These are phyloP conservation scores for Sarocladiaceae sp. DNA, from an alignment of 2,329 filamentous ascomycete species.

Conservation along the genomic window DNA sequence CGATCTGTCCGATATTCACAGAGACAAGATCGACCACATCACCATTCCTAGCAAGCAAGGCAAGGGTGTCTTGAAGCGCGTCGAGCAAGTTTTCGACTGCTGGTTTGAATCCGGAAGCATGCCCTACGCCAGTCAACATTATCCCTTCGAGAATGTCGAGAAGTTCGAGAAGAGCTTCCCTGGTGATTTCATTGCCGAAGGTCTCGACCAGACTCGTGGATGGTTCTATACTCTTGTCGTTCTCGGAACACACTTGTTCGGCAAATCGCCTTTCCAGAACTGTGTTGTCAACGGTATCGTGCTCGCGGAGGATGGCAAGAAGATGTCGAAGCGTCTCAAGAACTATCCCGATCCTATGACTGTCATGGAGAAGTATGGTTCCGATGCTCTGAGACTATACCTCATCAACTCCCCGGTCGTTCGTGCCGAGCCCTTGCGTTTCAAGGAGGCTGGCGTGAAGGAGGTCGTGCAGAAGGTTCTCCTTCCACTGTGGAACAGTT, in stretches of 20 bases:
- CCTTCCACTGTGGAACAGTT: slow-evolving; percentile 91
- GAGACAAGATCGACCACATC: slow-evolving; percentile 89
- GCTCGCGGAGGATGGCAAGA: slow-evolving; percentile 91
- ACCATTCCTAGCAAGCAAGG: slow-evolving; percentile 89
- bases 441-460: slow-evolving; percentile 90
- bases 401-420: slow-evolving; percentile 96
- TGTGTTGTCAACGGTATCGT: slow-evolving; percentile 97
- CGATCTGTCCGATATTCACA: slow-evolving; percentile 80
- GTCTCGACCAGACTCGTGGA: slow-evolving; percentile 87
- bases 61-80: slow-evolving; percentile 74
- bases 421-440: slow-evolving; percentile 81
- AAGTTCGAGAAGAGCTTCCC: slow-evolving; percentile 79
- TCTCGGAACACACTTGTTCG: slow-evolving; percentile 82
- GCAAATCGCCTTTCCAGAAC: slow-evolving; percentile 83
- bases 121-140: slow-evolving; percentile 89
- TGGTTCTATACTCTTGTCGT: slow-evolving; percentile 97
- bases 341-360: slow-evolving; percentile 88
- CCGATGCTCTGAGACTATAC: slow-evolving; percentile 89
- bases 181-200: slow-evolving; percentile 91
- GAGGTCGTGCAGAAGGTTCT: slow-evolving; percentile 92
- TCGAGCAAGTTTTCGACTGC: slow-evolving; percentile 91
- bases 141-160: slow-evolving; percentile 85
- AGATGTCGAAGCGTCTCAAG: slow-evolving; percentile 96
- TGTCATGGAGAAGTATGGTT: slow-evolving; percentile 84
- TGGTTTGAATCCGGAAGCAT: slow-evolving; percentile 97